These are phyloP conservation scores for Fusarium sp. DNA, from an alignment of 2,329 filamentous ascomycete species.

Conservation along the genomic window DNA sequence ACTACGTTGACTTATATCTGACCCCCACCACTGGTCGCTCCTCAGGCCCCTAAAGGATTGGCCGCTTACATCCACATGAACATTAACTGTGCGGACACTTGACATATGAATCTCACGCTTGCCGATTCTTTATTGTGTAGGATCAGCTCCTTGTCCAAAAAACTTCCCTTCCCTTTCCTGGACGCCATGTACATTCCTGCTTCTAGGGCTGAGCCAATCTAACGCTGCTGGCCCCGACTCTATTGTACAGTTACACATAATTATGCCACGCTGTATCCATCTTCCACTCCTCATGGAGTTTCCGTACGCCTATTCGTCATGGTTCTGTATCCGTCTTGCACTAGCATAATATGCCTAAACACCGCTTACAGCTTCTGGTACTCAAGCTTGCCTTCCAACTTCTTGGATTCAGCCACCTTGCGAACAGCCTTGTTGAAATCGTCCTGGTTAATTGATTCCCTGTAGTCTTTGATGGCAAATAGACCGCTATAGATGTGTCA, in stretches of 20 bases:
- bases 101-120: conserved; percentile 22
- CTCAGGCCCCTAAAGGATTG: neutral
- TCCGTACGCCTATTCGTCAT: conserved; percentile 24
- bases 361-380: conserved; percentile 88
- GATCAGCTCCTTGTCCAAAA: conserved; percentile 4
- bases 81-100: neutral
- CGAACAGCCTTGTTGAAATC: conserved; percentile 99
- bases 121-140: neutral
- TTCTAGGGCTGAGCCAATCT: conserved; percentile 41
- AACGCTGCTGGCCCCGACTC: conserved; percentile 36
- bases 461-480: conserved; percentile 98
- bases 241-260: conserved; percentile 49
- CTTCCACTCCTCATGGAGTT: conserved; percentile 19
- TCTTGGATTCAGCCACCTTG: conserved; percentile 98
- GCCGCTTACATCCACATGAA: conserved; percentile 9
- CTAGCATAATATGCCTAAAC: conserved; percentile 12
- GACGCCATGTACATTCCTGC: conserved; percentile 44
- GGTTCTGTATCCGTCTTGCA: conserved; percentile 23
- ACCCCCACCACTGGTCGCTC: neutral
- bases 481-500: conserved; percentile 72
- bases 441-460: conserved; percentile 95
- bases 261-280: conserved; percentile 29
- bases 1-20: neutral
- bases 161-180: conserved; percentile 33
- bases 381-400: conserved; percentile 96